Percentiles rank a stretch among this genome's conserved stretches.
These are phyloP conservation scores for Talaromyces wortmannii DNA, from an alignment of 495 filamentous ascomycete genomes.

Conservation along the genomic window DNA sequence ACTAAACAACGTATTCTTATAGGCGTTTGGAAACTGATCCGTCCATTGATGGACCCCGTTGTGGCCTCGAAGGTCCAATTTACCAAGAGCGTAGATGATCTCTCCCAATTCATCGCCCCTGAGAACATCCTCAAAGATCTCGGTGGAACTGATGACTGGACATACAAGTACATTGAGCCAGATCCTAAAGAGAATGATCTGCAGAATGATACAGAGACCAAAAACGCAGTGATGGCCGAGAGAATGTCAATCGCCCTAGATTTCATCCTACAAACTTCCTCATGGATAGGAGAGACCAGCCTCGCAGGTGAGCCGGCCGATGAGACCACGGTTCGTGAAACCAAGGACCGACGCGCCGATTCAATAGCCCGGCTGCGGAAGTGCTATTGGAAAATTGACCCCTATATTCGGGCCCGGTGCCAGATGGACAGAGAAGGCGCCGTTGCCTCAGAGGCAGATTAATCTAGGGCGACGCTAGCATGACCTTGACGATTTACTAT, in stretches of 20 bases:
- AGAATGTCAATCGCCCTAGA: conserved; percentile 53
- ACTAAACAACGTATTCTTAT: not conserved
- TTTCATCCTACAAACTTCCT: conserved; percentile 60
- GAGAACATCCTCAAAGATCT: conserved; percentile 67
- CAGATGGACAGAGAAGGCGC: conserved; percentile 45
- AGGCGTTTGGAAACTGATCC: conserved; percentile 80
- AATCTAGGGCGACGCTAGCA: no score
- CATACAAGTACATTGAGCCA: conserved; percentile 75
- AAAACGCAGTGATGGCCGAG: conserved; percentile 48
- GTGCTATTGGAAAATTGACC: conserved; percentile 79
- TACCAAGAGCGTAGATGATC: conserved; percentile 67
- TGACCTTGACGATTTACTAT: no score
- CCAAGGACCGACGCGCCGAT: conserved; percentile 47
- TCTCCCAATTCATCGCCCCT: conserved; percentile 63
- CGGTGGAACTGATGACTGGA: conserved; percentile 76
- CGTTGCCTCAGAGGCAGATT: no score
- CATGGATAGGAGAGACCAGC: conserved; percentile 48
- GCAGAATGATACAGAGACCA: conserved; percentile 58
- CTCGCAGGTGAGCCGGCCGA: conserved; percentile 42
- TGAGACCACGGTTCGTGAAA: conserved; percentile 20
- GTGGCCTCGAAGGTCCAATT: conserved; percentile 93
- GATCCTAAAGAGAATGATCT: conserved; percentile 58
- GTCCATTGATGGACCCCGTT: conserved; percentile 91
- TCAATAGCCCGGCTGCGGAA: conserved; percentile 54
- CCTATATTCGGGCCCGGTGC: conserved; percentile 61